A percentile compares a stretch with the other conserved stretches of the same genome.
Conservation (phyloP, 2,329 filamentous ascomycete species). For the Fusarium cicatricum region DNA sequence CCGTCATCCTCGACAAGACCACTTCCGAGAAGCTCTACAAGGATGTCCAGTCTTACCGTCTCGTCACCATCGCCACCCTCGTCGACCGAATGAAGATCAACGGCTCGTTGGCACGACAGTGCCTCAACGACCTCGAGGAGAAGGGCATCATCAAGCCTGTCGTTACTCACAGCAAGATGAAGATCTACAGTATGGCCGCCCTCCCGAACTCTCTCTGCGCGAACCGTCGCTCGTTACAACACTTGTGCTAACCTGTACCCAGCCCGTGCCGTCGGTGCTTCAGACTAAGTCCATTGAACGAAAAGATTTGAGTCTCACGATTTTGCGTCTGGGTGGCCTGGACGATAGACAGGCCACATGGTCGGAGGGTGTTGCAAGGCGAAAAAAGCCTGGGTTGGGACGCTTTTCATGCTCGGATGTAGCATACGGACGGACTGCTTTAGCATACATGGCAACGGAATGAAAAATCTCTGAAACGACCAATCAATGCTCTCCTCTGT, state of each 20-base stretch:
- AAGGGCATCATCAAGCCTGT: constrained; percentile 99
- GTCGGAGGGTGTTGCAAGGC: constrained; percentile 48
- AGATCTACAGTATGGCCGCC: constrained; percentile 84
- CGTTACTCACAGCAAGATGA: constrained; percentile 94
- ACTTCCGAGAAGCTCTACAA: constrained; percentile 99
- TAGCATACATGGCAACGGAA: constrained; percentile 51
- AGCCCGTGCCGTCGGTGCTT: constrained; percentile 69
- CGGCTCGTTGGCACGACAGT: constrained; percentile 91
- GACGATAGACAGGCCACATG: constrained; percentile 48
- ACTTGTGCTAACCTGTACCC: constrained; percentile 43
- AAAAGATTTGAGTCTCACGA: constrained; percentile 48
- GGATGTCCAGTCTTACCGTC: constrained; percentile 99
- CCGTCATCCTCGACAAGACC: constrained; percentile 97
- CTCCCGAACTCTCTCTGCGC: constrained; percentile 1
- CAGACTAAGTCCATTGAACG: constrained; percentile 50
- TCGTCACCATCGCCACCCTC: constrained; percentile 97
- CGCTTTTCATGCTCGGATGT: constrained; percentile 51
- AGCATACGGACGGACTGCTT: constrained; percentile 51
- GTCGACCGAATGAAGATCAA: constrained; percentile 99
- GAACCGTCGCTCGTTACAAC: not conserved
- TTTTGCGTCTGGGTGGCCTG: constrained; percentile 51
- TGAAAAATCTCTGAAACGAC: constrained; percentile 48
- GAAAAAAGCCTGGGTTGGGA: constrained; percentile 49
- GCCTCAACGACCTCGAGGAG: constrained; percentile 93
- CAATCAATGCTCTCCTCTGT: constrained; percentile 22